These are phyloP conservation scores for Leersia perrieri DNA, from an alignment of 176 grass and related monocot species.

Conservation along the genomic window DNA sequence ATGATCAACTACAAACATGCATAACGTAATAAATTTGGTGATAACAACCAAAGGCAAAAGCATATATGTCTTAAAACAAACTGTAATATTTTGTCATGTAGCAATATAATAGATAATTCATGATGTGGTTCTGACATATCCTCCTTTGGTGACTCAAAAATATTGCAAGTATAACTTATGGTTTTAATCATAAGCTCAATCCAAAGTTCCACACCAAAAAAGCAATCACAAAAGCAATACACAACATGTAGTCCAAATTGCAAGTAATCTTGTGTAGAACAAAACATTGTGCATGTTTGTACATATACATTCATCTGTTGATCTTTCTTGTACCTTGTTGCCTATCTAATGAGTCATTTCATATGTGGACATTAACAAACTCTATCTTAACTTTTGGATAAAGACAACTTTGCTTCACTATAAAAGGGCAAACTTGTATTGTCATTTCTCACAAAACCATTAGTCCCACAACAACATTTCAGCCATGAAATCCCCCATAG, in stretches of 20 bases:
- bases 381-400: not conserved
- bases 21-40: not conserved
- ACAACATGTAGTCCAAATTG: not conserved
- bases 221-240: not conserved
- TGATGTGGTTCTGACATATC: not conserved
- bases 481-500: not conserved
- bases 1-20: not conserved
- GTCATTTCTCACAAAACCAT: not conserved
- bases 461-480: not conserved
- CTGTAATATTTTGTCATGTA: not conserved
- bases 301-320: not conserved
- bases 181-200: not conserved
- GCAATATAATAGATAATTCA: not conserved
- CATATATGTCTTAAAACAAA: not conserved
- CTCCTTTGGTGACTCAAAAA: not conserved
- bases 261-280: not conserved
- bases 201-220: not conserved
- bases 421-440: not conserved
- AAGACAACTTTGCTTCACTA: not conserved
- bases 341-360: not conserved
- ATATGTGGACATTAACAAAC: not conserved
- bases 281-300: not conserved
- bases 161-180: not conserved
- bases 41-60: not conserved
- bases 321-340: not conserved